phyloP scores from a whole-genome alignment of 1,139 yeast species.

The Scheffersomyces stambukii region DNA sequence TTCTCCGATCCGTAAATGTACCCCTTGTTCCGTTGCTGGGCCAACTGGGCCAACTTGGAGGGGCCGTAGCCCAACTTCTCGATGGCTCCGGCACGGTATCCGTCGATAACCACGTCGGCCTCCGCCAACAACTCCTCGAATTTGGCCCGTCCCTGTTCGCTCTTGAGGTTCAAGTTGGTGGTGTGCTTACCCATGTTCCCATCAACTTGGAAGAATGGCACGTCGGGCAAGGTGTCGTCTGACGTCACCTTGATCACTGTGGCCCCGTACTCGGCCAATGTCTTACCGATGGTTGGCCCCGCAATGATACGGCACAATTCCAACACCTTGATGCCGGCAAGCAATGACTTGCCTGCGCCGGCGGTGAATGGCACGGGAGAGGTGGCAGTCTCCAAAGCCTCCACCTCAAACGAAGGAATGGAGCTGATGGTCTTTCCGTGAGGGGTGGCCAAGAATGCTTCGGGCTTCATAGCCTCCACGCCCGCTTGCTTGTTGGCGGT shows the following conservation, averaged over 20 bases:
- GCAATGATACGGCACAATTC: conserved; percentile 30
- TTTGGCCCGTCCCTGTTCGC: conserved; percentile 15
- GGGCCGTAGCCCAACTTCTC: conserved; percentile 26
- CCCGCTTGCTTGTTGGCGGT: conserved; percentile 24
- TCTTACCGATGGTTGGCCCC: conserved; percentile 27
- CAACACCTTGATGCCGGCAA: conserved; percentile 25
- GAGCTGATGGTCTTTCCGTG: conserved; percentile 21
- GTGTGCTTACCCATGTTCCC: conserved; percentile 29
- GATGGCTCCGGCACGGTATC: conserved; percentile 25
- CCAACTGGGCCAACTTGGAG: conserved; percentile 16
- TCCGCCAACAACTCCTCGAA: conserved; percentile 22
- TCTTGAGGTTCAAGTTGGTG: conserved; percentile 22
- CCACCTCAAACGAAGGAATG: conserved; percentile 19
- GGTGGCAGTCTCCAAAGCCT: conserved; percentile 16
- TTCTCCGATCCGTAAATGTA: conserved; percentile 28
- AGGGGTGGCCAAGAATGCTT: conserved; percentile 21
- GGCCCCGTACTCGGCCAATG: conserved; percentile 29
- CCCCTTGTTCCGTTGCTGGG: conserved; percentile 23
- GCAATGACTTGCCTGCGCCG: conserved; percentile 12
- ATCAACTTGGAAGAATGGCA: conserved; percentile 29
- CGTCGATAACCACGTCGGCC: conserved; percentile 27
- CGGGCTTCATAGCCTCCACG: conserved; percentile 20
- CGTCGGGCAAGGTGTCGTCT: conserved; percentile 21
- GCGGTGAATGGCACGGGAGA: conserved; percentile 21
- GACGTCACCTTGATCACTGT: conserved; percentile 26